Percentiles rank a stretch among this genome's conserved stretches.
These are phyloP conservation scores for Naganishia vaughanmartiniae DNA, from an alignment of 768 basidiomycete genomes.

Conservation along the genomic window DNA sequence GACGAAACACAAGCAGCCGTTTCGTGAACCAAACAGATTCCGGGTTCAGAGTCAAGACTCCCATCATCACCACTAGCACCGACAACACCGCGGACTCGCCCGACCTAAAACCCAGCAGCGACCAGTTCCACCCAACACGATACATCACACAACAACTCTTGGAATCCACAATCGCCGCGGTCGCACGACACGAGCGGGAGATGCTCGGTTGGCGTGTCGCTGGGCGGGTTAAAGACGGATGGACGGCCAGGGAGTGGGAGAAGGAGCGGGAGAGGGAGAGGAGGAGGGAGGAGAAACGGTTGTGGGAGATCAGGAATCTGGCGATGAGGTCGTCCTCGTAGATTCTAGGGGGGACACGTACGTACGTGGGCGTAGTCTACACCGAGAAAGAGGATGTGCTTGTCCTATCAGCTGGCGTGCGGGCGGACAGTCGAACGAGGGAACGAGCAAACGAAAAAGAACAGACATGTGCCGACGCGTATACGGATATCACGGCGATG, in stretches of 20 bases:
- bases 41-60: slow-evolving; percentile 10
- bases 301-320: slow-evolving; percentile 49
- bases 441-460: too few species aligned
- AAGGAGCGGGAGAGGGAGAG: slow-evolving; percentile 26
- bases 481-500: too few species aligned
- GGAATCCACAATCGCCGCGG: slow-evolving; percentile 69
- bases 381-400: too few species aligned
- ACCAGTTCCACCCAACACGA: slow-evolving; percentile 9
- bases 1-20: neutral
- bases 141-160: slow-evolving; percentile 59
- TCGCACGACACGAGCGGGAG: slow-evolving; percentile 76
- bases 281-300: slow-evolving; percentile 45
- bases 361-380: too few species aligned
- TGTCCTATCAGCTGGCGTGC: too few species aligned
- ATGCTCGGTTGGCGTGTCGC: slow-evolving; percentile 63
- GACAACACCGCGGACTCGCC: neutral
- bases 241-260: slow-evolving; percentile 36
- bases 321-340: slow-evolving; percentile 40
- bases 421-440: too few species aligned
- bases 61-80: too few species aligned
- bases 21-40: slow-evolving; percentile 11
- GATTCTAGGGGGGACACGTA: too few species aligned
- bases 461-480: too few species aligned
- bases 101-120: neutral
- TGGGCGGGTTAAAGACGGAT: slow-evolving; percentile 12